Conservation (phyloP, 129 eudicot species). For the Flaveria trinervia region DNA sequence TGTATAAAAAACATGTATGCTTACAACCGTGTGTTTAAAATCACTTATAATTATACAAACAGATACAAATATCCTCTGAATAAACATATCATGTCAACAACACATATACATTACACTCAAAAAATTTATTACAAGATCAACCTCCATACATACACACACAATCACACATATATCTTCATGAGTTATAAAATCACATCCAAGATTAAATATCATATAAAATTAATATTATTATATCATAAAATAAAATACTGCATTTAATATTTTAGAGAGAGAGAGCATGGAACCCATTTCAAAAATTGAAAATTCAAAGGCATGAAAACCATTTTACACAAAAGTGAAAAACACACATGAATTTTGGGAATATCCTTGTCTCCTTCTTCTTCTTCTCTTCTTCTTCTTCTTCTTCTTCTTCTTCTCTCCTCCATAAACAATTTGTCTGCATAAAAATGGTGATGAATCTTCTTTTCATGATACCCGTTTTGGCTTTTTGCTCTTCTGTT, state of each 20-base stretch:
- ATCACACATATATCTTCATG: too few relatives aligned
- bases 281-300: slow-evolving; percentile 24
- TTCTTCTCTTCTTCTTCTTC: slow-evolving; percentile 21
- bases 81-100: too few relatives aligned
- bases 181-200: not conserved
- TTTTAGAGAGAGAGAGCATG: slow-evolving; percentile 8
- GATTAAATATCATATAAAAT: not conserved
- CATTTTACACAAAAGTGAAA: not conserved
- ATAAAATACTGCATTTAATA: not conserved
- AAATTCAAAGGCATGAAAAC: slow-evolving; percentile 42
- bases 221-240: not conserved
- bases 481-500: slow-evolving; percentile 37
- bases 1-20: too few relatives aligned
- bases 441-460: slow-evolving; percentile 44
- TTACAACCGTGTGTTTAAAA: too few relatives aligned
- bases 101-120: too few relatives aligned
- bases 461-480: slow-evolving; percentile 50
- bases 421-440: slow-evolving; percentile 19
- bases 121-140: too few relatives aligned
- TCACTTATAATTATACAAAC: too few relatives aligned
- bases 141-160: too few relatives aligned
- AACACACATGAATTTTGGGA: slow-evolving; percentile 36
- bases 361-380: slow-evolving; percentile 28
- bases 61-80: too few relatives aligned
- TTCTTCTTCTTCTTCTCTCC: slow-evolving; percentile 20